Base-by-base conservation (phyloP, 2,329 filamentous ascomycete species). In the Diaporthe amygdali region DNA sequence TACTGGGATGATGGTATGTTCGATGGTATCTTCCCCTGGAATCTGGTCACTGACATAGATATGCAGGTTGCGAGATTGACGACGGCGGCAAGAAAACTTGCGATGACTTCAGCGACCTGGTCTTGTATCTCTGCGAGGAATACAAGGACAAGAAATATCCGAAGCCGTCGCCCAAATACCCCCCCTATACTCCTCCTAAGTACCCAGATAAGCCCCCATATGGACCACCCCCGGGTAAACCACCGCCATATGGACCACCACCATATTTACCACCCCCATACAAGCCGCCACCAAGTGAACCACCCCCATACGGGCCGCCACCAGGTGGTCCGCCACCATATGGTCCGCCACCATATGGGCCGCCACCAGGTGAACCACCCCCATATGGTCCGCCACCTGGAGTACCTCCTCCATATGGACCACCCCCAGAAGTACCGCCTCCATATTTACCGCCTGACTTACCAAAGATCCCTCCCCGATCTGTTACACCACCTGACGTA, bases 21-120 rank as follows among this genome's bases (percentile, higher is more conserved):
- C 12, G 17, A 32, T n/a, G 4, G 1, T 0, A n/a, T 14, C 37
- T 34, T 32, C 30, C 12, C 25, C 12, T 30, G 3, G 32, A 15
- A 32, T 14, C 39, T 2, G 25, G 2, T 15, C 30, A 47, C 56
- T 69, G 22, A 69, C 55, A 8, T 12, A 8, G n/a, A n/a, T 5
- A 25, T 37, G 2, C 34, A 72, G 66, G 68, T 10, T 66, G 44
- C 25, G 66, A n/a, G 3, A n/a, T 7, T 2, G 56, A 70, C 2
- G 67, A 52, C 49, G 54, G 46, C 34, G 66, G 52, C 49, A 70
- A 66, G 61, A 72, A 72, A n/a, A 56, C 54, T 8, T 71, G 69
- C 56, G 54, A 63, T 14, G 47, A 44, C 20, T 49, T 63, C 22
- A 30, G 32, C 6, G 69, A 71, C 41, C 32, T 71, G 47, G 37